phyloP scores from a whole-genome alignment of 345 rosid genomes.

The Capsella bursapastoris region DNA sequence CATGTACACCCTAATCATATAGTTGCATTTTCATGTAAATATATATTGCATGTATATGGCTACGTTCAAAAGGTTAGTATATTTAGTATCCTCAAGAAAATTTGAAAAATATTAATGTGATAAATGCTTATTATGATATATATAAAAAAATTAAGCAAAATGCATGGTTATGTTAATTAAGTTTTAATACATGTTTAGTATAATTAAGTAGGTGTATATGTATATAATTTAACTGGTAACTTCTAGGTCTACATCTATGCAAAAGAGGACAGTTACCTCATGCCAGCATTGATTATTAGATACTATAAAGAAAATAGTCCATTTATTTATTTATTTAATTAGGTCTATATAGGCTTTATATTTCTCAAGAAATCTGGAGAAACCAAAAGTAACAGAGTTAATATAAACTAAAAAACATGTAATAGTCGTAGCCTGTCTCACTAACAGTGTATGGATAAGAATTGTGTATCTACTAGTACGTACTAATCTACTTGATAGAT shows the following conservation, averaged over 20 bases:
- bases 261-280: slow-evolving; percentile 9
- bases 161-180: slow-evolving; percentile 5
- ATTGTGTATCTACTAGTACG: slow-evolving; percentile 20
- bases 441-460: slow-evolving; percentile 38
- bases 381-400: not conserved
- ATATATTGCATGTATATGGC: slow-evolving; percentile 5
- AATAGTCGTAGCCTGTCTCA: slow-evolving; percentile 21
- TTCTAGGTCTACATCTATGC: slow-evolving; percentile 3
- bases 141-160: not conserved
- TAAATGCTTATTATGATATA: not conserved
- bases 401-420: not conserved
- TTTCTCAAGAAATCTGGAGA: not conserved
- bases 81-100: not conserved
- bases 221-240: not conserved
- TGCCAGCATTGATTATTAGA: slow-evolving; percentile 30
- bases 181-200: not conserved
- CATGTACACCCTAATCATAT: slow-evolving; percentile 11
- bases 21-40: slow-evolving; percentile 10
- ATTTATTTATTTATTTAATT: not conserved
- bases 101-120: slow-evolving; percentile 17
- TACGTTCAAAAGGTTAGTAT: not conserved
- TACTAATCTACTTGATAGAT: slow-evolving; percentile 10
- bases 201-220: not conserved
- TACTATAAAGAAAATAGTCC: slow-evolving; percentile 15
- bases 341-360: not conserved